These are phyloP conservation scores for Parathielavia hyrcaniae DNA, from an alignment of 495 filamentous ascomycete species.

Conservation along the genomic window DNA sequence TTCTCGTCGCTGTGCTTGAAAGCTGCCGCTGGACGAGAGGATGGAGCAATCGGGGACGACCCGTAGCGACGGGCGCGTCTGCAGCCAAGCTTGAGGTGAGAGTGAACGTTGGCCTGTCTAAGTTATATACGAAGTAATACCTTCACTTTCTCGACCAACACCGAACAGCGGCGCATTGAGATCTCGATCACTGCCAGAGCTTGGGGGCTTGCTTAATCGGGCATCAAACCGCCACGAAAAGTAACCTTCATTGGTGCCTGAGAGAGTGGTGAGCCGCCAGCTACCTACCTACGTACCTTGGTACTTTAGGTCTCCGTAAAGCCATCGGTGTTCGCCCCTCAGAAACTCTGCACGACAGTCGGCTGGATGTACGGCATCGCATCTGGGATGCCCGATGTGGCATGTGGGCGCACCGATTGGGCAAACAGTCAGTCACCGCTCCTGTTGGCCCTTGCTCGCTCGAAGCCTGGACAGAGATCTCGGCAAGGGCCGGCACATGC, in stretches of 20 bases:
- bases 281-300: no score
- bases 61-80: slow-evolving; percentile 4
- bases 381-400: neutral
- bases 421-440: slow-evolving; percentile 3
- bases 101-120: neutral
- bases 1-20: neutral
- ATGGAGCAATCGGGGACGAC: slow-evolving; percentile 8
- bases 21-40: neutral
- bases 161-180: no score
- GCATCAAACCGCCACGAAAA: no score
- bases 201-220: no score
- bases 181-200: neutral
- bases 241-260: no score
- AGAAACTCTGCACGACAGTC: neutral
- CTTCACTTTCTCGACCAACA: no score
- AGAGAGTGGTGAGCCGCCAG: no score
- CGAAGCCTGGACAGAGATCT: neutral
- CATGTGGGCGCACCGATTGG: slow-evolving; percentile 1
- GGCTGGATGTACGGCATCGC: neutral
- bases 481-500: neutral
- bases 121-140: no score
- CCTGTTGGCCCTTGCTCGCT: slow-evolving; percentile 2
- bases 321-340: neutral
- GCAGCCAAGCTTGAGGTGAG: neutral
- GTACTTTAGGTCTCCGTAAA: no score